Percentiles rank a stretch among this genome's conserved stretches.
Evolutionary conservation across 148 eudicot genomes (phyloP).

Genomic region (Diospyros lotus): DNA sequence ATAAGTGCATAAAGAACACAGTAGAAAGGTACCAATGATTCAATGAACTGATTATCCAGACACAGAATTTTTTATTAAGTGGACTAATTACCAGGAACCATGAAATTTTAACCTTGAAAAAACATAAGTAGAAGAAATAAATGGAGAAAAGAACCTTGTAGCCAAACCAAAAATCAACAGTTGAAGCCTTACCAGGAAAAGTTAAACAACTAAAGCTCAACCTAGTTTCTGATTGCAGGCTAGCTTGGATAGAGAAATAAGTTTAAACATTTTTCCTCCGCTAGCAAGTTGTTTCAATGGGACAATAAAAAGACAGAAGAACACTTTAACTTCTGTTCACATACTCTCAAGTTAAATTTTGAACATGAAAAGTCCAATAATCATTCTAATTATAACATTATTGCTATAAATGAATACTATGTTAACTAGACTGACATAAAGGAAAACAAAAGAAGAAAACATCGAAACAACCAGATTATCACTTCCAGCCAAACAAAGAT

Average conservation of each 20-base stretch:
- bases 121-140: background rate
- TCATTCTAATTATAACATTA: no score
- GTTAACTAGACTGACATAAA: no score
- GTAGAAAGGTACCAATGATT: background rate
- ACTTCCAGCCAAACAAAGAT: no score
- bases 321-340: conserved; percentile 3
- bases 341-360: background rate
- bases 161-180: background rate
- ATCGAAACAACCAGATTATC: no score
- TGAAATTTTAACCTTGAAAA: background rate
- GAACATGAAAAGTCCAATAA: no score
- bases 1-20: background rate
- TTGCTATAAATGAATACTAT: no score
- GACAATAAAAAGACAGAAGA: background rate
- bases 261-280: background rate
- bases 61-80: background rate
- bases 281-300: background rate
- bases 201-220: background rate
- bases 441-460: no score
- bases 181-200: background rate
- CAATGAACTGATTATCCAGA: background rate
- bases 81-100: background rate
- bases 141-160: background rate
- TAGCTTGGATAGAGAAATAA: background rate
- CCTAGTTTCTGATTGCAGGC: background rate